Conservation (phyloP, 2,329 filamentous ascomycete genomes). For the Fusarium caatingaense region DNA sequence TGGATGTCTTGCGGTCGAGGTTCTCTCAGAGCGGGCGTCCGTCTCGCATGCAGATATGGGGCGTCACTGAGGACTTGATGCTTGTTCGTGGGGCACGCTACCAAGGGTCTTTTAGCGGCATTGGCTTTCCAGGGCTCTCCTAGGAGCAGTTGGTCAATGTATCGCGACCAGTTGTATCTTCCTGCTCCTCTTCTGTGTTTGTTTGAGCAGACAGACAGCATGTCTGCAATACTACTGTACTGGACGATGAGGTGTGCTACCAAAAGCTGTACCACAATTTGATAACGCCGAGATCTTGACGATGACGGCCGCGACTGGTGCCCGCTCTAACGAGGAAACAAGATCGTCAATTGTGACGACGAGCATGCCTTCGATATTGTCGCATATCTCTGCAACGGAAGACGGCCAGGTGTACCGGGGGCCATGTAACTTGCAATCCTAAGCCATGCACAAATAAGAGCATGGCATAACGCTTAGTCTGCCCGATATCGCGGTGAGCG, state of each 20-base stretch:
- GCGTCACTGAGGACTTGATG: constrained; percentile 37
- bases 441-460: constrained; percentile 21
- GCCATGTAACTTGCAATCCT: constrained; percentile 11
- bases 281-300: constrained; percentile 1
- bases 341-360: constrained; percentile 43
- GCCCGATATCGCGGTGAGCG: constrained; percentile 45
- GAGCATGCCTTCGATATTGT: constrained; percentile 19
- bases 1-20: constrained; percentile 35
- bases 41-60: constrained; percentile 45
- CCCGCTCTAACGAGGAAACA: constrained; percentile 42
- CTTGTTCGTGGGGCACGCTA: constrained; percentile 38
- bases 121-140: constrained; percentile 17
- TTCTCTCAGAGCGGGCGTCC: constrained; percentile 42
- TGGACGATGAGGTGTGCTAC: constrained; percentile 37
- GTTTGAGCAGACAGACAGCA: not conserved
- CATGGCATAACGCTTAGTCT: constrained; percentile 31
- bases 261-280: constrained; percentile 1
- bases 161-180: constrained; percentile 15
- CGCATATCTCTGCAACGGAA: constrained; percentile 25
- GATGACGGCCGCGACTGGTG: constrained; percentile 34
- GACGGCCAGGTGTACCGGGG: constrained; percentile 41
- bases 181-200: not conserved
- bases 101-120: constrained; percentile 35
- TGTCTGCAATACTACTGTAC: not conserved
- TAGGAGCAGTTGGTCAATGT: constrained; percentile 18